phyloP scores from a whole-genome alignment of 2,329 filamentous ascomycete species.

The Colletotrichum sp. region DNA sequence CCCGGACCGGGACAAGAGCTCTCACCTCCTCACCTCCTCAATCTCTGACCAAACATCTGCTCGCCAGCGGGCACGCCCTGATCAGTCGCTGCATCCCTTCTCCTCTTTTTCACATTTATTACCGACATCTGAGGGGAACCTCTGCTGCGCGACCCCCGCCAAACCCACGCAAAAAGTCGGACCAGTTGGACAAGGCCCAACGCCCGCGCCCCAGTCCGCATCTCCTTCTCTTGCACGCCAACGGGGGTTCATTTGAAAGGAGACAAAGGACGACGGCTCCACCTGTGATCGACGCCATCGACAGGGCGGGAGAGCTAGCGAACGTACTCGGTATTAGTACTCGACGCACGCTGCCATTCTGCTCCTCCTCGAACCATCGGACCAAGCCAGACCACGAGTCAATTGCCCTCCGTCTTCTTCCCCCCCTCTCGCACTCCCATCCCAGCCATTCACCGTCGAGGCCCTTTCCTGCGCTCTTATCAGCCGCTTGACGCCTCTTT shows the following conservation, averaged over 20 bases:
- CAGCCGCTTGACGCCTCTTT: background rate
- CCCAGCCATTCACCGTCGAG: background rate
- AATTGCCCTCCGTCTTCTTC: background rate
- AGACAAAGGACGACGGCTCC: slow-evolving; percentile 18
- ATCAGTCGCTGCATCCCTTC: background rate
- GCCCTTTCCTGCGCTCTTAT: background rate
- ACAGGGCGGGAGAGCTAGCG: slow-evolving; percentile 11
- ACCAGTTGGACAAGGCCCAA: background rate
- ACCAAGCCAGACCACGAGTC: slow-evolving; percentile 13
- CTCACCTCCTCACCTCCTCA: background rate
- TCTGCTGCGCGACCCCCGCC: slow-evolving; percentile 7
- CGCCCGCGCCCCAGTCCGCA: background rate
- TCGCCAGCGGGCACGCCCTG: slow-evolving; percentile 6
- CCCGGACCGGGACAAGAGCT: background rate
- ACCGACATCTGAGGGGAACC: slow-evolving; percentile 10
- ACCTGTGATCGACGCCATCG: slow-evolving; percentile 19
- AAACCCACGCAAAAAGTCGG: background rate
- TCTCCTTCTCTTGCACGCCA: slow-evolving; percentile 4
- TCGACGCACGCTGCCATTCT: slow-evolving; percentile 1
- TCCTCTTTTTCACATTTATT: slow-evolving; percentile 21
- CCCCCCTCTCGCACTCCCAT: background rate
- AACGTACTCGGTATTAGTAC: slow-evolving; percentile 17
- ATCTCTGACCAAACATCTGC: slow-evolving; percentile 18
- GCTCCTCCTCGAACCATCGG: slow-evolving; percentile 2
- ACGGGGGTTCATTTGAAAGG: slow-evolving; percentile 20